Percentiles rank a stretch among this genome's conserved stretches.
Conservation (phyloP, 768 basidiomycete species). For the Boletales sp. region DNA sequence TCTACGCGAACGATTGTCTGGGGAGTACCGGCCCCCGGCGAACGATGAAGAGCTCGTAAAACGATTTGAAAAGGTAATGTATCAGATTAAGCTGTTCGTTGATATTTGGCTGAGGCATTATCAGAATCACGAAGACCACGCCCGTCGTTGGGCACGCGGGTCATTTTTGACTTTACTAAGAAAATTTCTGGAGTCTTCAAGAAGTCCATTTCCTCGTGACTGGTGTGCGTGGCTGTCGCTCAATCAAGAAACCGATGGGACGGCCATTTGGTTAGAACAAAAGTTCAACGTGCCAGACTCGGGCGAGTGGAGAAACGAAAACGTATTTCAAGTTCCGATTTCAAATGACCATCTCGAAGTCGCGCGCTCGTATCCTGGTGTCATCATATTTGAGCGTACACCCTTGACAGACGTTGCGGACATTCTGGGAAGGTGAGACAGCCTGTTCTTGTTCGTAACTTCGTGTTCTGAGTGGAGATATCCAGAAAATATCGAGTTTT, state of each 20-base stretch:
- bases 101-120: slow-evolving; percentile 4
- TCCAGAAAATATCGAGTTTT: slow-evolving; percentile 65
- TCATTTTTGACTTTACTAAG: slow-evolving; percentile 50
- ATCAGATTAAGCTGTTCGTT: neutral
- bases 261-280: slow-evolving; percentile 75
- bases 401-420: slow-evolving; percentile 60
- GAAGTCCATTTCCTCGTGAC: slow-evolving; percentile 29
- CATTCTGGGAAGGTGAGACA: slow-evolving; percentile 59
- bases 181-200: slow-evolving; percentile 38
- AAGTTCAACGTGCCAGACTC: slow-evolving; percentile 71
- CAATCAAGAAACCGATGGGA: slow-evolving; percentile 69
- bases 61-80: slow-evolving; percentile 62
- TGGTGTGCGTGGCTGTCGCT: slow-evolving; percentile 76
- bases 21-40: slow-evolving; percentile 48
- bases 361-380: slow-evolving; percentile 45
- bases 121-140: slow-evolving; percentile 71
- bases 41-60: slow-evolving; percentile 64
- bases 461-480: neutral
- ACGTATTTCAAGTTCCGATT: slow-evolving; percentile 57
- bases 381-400: slow-evolving; percentile 75
- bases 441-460: neutral
- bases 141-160: slow-evolving; percentile 69
- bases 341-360: slow-evolving; percentile 16
- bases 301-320: slow-evolving; percentile 58
- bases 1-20: slow-evolving; percentile 32